A percentile compares a stretch with the other conserved stretches of the same genome.
These are phyloP conservation scores for Hygrocybe punicea DNA, from an alignment of 768 basidiomycete species.

Conservation along the genomic window DNA sequence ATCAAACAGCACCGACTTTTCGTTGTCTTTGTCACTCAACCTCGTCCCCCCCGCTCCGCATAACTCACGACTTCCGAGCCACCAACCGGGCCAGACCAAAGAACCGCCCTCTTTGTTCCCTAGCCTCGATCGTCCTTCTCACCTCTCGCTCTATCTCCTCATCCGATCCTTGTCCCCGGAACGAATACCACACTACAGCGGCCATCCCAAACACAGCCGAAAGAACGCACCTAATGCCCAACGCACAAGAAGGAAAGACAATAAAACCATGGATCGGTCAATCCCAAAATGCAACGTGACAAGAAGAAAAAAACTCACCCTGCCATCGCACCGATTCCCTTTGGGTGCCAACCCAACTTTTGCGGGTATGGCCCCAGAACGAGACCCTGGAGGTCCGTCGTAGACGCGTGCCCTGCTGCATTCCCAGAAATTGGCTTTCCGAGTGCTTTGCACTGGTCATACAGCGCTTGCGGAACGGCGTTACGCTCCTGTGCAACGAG, in stretches of 20 bases:
- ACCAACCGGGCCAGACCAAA: conserved; percentile 35
- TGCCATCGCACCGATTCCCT: conserved; percentile 72
- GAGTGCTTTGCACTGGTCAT: conserved; percentile 69
- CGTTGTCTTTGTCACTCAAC: too few species aligned
- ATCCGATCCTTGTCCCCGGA: conserved; percentile 70
- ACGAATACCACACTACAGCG: conserved; percentile 81
- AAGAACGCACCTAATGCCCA: conserved; percentile 60
- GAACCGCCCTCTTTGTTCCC: conserved; percentile 48
- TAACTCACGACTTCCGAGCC: background rate
- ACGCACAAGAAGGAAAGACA: conserved; percentile 15
- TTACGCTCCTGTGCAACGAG: conserved; percentile 56
- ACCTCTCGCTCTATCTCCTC: conserved; percentile 79
- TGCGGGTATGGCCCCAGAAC: conserved; percentile 70
- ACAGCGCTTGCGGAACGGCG: conserved; percentile 54
- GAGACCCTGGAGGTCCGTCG: conserved; percentile 66
- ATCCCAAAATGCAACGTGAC: background rate
- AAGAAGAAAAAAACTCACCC: conserved; percentile 42
- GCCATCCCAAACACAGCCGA: conserved; percentile 80
- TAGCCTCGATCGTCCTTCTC: conserved; percentile 51
- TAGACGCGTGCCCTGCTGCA: conserved; percentile 73
- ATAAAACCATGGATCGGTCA: background rate
- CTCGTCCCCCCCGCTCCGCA: too few species aligned
- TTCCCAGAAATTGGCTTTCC: conserved; percentile 69
- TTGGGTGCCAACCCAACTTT: conserved; percentile 65
- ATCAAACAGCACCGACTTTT: too few species aligned